Base-by-base conservation (phyloP, 768 basidiomycete species). In the Rickenella mellea region DNA sequence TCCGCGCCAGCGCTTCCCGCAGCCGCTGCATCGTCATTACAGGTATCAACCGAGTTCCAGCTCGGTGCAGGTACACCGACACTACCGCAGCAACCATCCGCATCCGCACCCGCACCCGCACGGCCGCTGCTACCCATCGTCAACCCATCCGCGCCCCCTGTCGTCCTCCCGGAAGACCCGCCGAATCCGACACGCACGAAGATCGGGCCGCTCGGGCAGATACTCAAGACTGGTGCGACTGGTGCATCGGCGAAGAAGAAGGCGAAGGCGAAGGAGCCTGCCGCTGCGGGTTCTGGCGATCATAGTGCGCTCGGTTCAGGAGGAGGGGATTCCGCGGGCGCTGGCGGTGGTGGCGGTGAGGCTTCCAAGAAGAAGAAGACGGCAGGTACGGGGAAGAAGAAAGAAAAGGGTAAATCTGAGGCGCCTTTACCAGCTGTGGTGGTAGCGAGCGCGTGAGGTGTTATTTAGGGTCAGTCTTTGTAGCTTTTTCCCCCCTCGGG, bases 201-300 rank as follows among this genome's bases (percentile, higher is more conserved):
- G 65, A 74, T 89, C 51, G 84, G 85, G 0, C 88, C 87, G 0
- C 61, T 88, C 14, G 87, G 87, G 6, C 84, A 88, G 56, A 74
- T 88, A 45, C 51, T 78, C 53, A 74, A 77, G 54, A 64, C 68
- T 1, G 69, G 67, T 2, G 51, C 67, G 0, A 58, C 68, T 14
- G 53, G 68, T 2, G 65, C 64, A 1, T 43, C 65, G 7, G 30
- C 28, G 9, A 60, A 73, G 57, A 89, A 87, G 73, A 88, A 85
- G 71, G 78, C 75, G 55, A 48, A 55, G 42, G 42, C 44, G 26
- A 42, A 49, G 28, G 40, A 49, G n/a, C n/a, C n/a, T n/a, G n/a
- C n/a, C n/a, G n/a, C n/a, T n/a, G n/a, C n/a, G n/a, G n/a, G n/a
- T n/a, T n/a, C n/a, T n/a, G n/a, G n/a, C n/a, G n/a, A n/a, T n/a